Evolutionary conservation across 768 basidiomycete genomes (phyloP).

Genomic region (Auricularia heimuer): DNA sequence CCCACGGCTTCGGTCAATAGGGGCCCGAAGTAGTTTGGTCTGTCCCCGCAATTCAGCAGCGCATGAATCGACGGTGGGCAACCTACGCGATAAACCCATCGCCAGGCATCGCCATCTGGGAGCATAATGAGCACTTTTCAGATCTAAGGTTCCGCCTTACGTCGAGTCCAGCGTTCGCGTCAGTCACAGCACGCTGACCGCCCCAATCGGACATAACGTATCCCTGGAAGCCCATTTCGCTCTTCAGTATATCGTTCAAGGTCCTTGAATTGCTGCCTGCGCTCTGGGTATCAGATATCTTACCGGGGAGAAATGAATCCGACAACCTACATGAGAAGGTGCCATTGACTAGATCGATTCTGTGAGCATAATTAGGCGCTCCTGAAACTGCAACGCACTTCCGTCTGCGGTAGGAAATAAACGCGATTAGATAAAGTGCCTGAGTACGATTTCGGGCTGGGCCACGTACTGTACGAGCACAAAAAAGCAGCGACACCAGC

Average conservation of each 20-base stretch:
- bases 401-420: no score
- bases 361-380: no score
- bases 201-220: slow-evolving; percentile 39
- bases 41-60: neutral
- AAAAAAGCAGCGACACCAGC: slow-evolving; percentile 58
- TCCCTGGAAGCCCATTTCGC: slow-evolving; percentile 18
- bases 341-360: slow-evolving; percentile 6
- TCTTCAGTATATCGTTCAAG: slow-evolving; percentile 18
- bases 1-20: slow-evolving; percentile 49
- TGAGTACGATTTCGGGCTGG: no score
- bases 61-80: neutral
- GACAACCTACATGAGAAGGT: slow-evolving; percentile 13
- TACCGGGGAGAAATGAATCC: no score
- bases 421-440: no score
- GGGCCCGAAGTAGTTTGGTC: slow-evolving; percentile 36
- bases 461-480: slow-evolving; percentile 48
- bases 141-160: slow-evolving; percentile 25
- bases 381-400: no score
- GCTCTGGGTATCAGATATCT: neutral
- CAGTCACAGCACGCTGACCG: slow-evolving; percentile 49
- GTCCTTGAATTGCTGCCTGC: slow-evolving; percentile 7
- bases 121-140: neutral
- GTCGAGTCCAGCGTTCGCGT: slow-evolving; percentile 53
- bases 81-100: slow-evolving; percentile 19
- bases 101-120: slow-evolving; percentile 66